phyloP scores from a whole-genome alignment of 2,329 filamentous ascomycete genomes.

The Rhinocladiella similis region DNA sequence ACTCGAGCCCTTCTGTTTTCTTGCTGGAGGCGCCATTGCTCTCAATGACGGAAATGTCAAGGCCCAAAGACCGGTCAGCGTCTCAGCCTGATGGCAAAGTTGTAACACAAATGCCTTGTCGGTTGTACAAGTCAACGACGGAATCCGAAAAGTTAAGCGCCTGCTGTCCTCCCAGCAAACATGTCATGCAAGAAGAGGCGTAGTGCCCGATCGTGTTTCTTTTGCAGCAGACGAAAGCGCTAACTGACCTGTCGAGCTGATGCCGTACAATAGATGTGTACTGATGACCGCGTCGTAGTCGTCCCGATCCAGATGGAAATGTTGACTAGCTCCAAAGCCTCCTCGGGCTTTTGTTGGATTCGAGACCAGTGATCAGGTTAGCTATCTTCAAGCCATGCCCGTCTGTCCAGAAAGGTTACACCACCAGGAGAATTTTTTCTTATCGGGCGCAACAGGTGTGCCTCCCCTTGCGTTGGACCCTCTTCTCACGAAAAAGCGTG shows the following conservation, averaged over 20 bases:
- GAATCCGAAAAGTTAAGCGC: not conserved
- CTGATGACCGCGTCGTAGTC: too few relatives aligned
- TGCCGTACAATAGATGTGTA: too few relatives aligned
- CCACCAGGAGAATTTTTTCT: constrained; percentile 1
- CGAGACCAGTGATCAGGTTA: too few relatives aligned
- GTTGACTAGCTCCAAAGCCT: too few relatives aligned
- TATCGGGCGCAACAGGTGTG: not conserved
- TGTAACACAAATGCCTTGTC: not conserved
- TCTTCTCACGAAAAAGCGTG: constrained; percentile 1
- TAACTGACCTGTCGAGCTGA: too few relatives aligned
- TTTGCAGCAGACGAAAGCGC: too few relatives aligned
- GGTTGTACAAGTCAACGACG: not conserved
- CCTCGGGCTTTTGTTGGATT: too few relatives aligned
- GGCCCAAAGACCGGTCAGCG: not conserved
- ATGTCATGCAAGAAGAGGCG: not conserved
- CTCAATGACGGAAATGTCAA: not conserved
- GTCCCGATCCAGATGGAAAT: too few relatives aligned
- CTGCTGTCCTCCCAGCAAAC: not conserved
- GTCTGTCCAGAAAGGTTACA: not conserved
- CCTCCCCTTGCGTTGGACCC: constrained; percentile 1
- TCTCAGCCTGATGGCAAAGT: constrained; percentile 4
- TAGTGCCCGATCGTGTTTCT: too few relatives aligned
- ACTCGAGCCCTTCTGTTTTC: constrained; percentile 12
- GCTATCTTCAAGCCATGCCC: too few relatives aligned
- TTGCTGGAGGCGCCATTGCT: constrained; percentile 12